Percentiles rank a stretch among this genome's conserved stretches.
phyloP scores from a whole-genome alignment of 2,329 filamentous ascomycete genomes.

The Teratosphaeria gauchensis region DNA sequence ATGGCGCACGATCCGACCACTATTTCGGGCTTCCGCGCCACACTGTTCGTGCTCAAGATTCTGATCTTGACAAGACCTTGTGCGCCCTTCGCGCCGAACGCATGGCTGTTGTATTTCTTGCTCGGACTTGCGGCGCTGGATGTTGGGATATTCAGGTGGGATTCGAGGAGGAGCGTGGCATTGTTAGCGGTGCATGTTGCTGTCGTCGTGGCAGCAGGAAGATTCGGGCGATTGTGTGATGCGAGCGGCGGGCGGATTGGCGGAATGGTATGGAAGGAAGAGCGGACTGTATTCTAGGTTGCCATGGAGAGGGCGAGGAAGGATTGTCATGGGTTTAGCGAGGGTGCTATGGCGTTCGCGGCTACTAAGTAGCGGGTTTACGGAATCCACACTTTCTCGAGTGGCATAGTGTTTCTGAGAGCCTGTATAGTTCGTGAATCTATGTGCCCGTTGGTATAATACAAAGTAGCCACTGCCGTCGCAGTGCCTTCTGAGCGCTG shows the following conservation, averaged over 20 bases:
- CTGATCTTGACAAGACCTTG: conserved; percentile 57
- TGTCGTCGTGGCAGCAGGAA: conserved; percentile 28
- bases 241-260: not conserved
- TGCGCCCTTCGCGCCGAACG: conserved; percentile 58
- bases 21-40: conserved; percentile 39
- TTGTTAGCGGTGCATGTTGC: conserved; percentile 40
- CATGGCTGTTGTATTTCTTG: conserved; percentile 57
- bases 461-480: not conserved
- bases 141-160: conserved; percentile 30
- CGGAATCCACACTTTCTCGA: too few relatives aligned
- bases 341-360: not conserved
- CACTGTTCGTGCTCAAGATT: conserved; percentile 61
- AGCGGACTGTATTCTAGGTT: not conserved
- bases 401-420: not conserved
- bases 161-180: conserved; percentile 29
- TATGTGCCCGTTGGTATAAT: not conserved
- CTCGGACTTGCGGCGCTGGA: conserved; percentile 61
- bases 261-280: not conserved
- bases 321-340: not conserved
- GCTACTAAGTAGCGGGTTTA: not conserved
- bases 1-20: conserved; percentile 25
- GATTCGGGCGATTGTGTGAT: not conserved
- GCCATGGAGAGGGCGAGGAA: not conserved
- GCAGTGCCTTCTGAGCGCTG: not conserved
- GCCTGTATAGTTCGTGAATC: not conserved